Evolutionary conservation across 148 eudicot species (phyloP).

Genomic region (Rhododendron molle): DNA sequence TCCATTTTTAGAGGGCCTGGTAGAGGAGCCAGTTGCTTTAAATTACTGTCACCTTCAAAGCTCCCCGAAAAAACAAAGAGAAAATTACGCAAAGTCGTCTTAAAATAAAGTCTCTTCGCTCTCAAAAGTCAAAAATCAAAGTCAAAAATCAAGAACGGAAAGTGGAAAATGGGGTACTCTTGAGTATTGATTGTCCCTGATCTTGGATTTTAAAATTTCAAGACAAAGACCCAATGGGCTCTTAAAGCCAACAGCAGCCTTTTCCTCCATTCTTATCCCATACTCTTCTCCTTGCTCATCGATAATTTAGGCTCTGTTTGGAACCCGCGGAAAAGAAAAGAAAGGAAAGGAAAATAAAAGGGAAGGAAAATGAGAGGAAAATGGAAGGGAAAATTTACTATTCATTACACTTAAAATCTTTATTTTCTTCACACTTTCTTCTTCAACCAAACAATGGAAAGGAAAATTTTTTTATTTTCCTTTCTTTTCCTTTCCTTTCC

Average conservation of each 20-base stretch:
- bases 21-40: neutral
- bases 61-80: neutral
- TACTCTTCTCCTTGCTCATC: neutral
- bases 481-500: no score
- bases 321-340: no score
- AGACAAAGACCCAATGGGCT: neutral
- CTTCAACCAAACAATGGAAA: no score
- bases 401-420: no score
- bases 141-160: neutral
- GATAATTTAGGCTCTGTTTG: no score
- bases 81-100: neutral
- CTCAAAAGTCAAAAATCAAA: neutral
- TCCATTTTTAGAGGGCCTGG: no score
- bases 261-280: neutral
- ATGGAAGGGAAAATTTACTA: no score
- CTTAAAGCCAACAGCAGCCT: neutral
- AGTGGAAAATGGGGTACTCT: neutral
- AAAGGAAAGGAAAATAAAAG: no score
- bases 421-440: no score
- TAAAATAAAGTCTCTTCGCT: no score
- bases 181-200: neutral
- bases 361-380: no score
- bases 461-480: no score
- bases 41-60: neutral
- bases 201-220: neutral